A percentile compares a stretch with the other conserved stretches of the same genome.
Evolutionary conservation across 2,329 filamentous ascomycete species (phyloP).

Genomic region (Aureobasidium subglaciale): DNA sequence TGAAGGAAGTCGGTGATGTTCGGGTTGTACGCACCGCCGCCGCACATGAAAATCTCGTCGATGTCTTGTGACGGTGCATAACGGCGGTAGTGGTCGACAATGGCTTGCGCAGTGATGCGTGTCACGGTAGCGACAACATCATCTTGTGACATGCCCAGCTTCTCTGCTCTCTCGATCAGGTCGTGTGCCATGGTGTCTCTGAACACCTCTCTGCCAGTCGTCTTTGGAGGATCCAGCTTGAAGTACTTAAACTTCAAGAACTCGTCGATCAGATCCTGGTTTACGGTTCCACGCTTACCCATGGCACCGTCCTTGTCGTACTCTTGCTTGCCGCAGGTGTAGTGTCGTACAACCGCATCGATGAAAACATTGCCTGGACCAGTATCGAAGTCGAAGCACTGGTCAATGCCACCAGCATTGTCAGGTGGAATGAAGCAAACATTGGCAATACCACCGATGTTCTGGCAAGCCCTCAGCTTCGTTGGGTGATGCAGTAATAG

Average conservation of each 20-base stretch:
- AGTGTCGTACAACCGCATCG: slow-evolving; percentile 26
- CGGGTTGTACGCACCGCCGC: slow-evolving; percentile 51
- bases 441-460: slow-evolving; percentile 55
- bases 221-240: slow-evolving; percentile 45
- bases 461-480: slow-evolving; percentile 53
- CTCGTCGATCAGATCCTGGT: slow-evolving; percentile 27
- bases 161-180: slow-evolving; percentile 42
- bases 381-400: slow-evolving; percentile 27
- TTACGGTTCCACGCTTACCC: slow-evolving; percentile 24
- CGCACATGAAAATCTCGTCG: slow-evolving; percentile 55
- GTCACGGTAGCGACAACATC: slow-evolving; percentile 55
- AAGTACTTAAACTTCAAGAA: slow-evolving; percentile 43
- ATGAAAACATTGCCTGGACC: slow-evolving; percentile 30
- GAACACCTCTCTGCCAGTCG: slow-evolving; percentile 54
- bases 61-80: slow-evolving; percentile 44
- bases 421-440: slow-evolving; percentile 54
- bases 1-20: slow-evolving; percentile 51
- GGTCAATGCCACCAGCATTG: slow-evolving; percentile 26
- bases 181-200: slow-evolving; percentile 49
- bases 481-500: slow-evolving; percentile 50
- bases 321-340: slow-evolving; percentile 26
- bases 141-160: slow-evolving; percentile 39
- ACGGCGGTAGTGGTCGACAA: slow-evolving; percentile 44
- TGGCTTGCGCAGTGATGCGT: slow-evolving; percentile 52
- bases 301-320: slow-evolving; percentile 28